Evolutionary conservation across 495 filamentous ascomycete species (phyloP).

Genomic region (Tetracladium setigerum): DNA sequence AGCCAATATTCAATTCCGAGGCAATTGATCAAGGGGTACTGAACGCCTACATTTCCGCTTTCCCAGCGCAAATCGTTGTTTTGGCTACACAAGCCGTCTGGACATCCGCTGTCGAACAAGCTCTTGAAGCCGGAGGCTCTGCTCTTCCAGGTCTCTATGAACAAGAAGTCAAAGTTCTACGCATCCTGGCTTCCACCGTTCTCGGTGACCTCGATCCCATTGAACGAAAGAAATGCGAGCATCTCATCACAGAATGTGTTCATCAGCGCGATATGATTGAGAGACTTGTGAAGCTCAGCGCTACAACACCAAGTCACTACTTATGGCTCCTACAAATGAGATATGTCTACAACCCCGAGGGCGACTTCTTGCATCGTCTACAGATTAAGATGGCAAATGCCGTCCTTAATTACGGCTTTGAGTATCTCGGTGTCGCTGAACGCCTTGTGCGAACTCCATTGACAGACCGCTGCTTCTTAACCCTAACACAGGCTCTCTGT

Average conservation of each 20-base stretch:
- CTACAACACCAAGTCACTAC: slow-evolving; percentile 73
- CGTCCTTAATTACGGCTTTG: slow-evolving; percentile 90
- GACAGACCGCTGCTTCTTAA: slow-evolving; percentile 96
- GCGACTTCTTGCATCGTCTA: slow-evolving; percentile 73
- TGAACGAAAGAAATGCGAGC: slow-evolving; percentile 91
- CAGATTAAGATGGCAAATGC: slow-evolving; percentile 97
- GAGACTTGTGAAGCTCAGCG: slow-evolving; percentile 67
- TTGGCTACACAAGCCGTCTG: slow-evolving; percentile 92
- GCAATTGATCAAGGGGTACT: slow-evolving; percentile 60
- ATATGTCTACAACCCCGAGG: slow-evolving; percentile 78
- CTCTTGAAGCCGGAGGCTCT: slow-evolving; percentile 60
- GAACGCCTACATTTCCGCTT: slow-evolving; percentile 67
- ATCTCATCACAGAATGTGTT: slow-evolving; percentile 97
- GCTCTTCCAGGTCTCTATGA: slow-evolving; percentile 62
- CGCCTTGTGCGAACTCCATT: slow-evolving; percentile 92
- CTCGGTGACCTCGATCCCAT: slow-evolving; percentile 82
- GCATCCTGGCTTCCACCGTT: slow-evolving; percentile 79
- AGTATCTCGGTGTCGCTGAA: slow-evolving; percentile 94
- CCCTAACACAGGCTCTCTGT: slow-evolving; percentile 88
- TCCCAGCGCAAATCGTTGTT: slow-evolving; percentile 91
- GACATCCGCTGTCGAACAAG: slow-evolving; percentile 75
- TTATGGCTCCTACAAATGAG: slow-evolving; percentile 97
- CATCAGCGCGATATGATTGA: slow-evolving; percentile 90
- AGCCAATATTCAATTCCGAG: slow-evolving; percentile 57
- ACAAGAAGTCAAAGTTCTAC: slow-evolving; percentile 70